Base-by-base conservation (phyloP, 2,329 filamentous ascomycete species). In the Helicocarpus griseus region DNA sequence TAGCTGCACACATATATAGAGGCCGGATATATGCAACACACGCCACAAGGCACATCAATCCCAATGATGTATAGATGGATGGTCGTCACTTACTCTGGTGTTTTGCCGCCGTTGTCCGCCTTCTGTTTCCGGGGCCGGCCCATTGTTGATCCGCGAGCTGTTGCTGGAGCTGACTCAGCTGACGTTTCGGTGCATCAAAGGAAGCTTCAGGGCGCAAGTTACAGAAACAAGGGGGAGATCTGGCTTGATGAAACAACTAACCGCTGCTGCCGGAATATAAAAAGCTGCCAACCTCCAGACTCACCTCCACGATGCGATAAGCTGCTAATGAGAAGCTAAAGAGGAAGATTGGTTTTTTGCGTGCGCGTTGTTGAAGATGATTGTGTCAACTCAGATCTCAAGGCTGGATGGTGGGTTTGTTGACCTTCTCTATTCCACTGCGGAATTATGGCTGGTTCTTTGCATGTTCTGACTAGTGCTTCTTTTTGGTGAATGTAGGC, bases 371-470 rank as follows among this genome's bases (percentile, higher is more conserved):
- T n/a, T n/a, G 57, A 67, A 56, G 39, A 93, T 91, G 89, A 91
- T 95, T 64, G 82, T 81, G 69, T 93, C 90, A 63, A 98, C 91
- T 49, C 88, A 95, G 73, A 95, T 98, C 73, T 86, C 89, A 58
- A 81, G 93, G 71, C 80, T 97, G 48, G 93, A 97, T 73, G 91
- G 89, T 93, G 68, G 56, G 70, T 58, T 65, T 14, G 13, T 29
- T 2, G 14, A 40, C 14, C 33, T 26, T 19, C 17, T 54, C 52
- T 45, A 54, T 56, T 51, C 49, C 40, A 47, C 9, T 5, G 11
- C 26, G 24, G 38, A 33, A 35, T 38, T 11, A 7, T 43, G 50
- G 24, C 33, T 31, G 36, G 46, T 43, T 31, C 48, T 21, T 21
- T 31, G 47, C 19, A 21, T 7, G 13, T 29, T 22, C 26, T 24